phyloP scores from a whole-genome alignment of 1,284 basidiomycete genomes.

The Ceratobasidium papillatum region DNA sequence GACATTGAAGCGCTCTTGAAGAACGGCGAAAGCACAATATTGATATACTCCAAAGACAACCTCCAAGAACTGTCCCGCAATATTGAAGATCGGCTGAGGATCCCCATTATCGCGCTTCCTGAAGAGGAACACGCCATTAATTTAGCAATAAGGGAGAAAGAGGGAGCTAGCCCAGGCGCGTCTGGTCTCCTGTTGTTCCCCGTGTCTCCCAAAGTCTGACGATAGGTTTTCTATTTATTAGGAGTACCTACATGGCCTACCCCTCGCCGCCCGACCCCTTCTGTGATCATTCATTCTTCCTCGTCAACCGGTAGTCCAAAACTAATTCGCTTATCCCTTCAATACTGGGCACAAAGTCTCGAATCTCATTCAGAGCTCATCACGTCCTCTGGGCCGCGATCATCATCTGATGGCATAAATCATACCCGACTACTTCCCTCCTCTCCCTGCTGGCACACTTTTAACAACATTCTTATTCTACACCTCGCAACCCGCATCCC shows the following conservation, averaged over 20 bases:
- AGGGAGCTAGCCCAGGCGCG: background rate
- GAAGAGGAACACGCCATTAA: slow-evolving; percentile 13
- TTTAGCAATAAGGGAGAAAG: slow-evolving; percentile 3
- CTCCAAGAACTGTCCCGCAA: background rate
- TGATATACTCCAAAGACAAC: background rate
- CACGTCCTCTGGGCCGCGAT: background rate
- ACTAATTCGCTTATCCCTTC: slow-evolving; percentile 2
- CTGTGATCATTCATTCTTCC: slow-evolving; percentile 6
- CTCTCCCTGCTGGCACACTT: slow-evolving; percentile 3
- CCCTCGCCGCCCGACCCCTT: background rate
- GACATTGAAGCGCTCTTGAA: background rate
- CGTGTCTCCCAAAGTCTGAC: too few species aligned
- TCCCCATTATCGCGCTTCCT: background rate
- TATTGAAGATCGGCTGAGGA: background rate
- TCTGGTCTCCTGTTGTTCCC: too few species aligned
- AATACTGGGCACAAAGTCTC: slow-evolving; percentile 19
- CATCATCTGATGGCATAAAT: background rate
- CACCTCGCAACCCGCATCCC: background rate
- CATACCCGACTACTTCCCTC: background rate
- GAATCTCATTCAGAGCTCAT: background rate
- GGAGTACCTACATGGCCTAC: too few species aligned
- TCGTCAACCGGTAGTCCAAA: slow-evolving; percentile 8
- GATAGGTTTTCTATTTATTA: too few species aligned
- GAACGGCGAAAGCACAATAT: background rate
- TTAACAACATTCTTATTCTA: background rate